phyloP scores from a whole-genome alignment of 768 basidiomycete genomes.

The Gelatoporia subvermispora region DNA sequence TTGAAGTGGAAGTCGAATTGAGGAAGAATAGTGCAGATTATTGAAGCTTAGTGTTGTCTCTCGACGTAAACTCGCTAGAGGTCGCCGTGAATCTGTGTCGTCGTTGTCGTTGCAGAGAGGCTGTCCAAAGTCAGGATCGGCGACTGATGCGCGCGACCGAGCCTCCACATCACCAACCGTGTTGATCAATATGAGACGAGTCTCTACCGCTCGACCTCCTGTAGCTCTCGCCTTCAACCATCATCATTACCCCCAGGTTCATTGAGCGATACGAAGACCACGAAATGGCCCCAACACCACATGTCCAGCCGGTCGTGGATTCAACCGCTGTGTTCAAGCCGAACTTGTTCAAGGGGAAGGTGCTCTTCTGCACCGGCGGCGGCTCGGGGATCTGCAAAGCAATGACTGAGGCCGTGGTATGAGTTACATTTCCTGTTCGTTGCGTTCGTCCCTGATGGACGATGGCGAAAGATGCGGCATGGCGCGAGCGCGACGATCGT shows the following conservation, averaged over 20 bases:
- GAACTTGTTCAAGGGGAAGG: slow-evolving; percentile 87
- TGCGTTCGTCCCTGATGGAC: neutral
- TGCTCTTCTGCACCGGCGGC: slow-evolving; percentile 87
- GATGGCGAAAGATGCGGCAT: slow-evolving; percentile 80
- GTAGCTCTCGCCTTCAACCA: neutral
- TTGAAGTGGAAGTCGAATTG: too few relatives aligned
- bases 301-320: slow-evolving; percentile 32
- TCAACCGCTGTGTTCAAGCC: slow-evolving; percentile 67
- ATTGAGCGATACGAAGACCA: neutral
- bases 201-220: neutral
- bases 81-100: too few relatives aligned
- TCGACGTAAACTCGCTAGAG: too few relatives aligned
- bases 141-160: too few relatives aligned
- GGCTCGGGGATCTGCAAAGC: slow-evolving; percentile 89
- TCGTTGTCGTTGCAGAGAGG: too few relatives aligned
- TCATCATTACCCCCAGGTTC: neutral
- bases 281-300: neutral
- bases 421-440: slow-evolving; percentile 20
- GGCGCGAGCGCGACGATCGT: slow-evolving; percentile 81
- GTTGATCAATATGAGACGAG: too few relatives aligned
- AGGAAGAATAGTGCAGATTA: too few relatives aligned
- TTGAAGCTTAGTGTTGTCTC: too few relatives aligned
- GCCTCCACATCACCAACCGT: too few relatives aligned
- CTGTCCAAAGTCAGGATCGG: too few relatives aligned
- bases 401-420: slow-evolving; percentile 81